A percentile compares a stretch with the other conserved stretches of the same genome.
These are phyloP conservation scores for Clonostachys rosea DNA, from an alignment of 2,329 filamentous ascomycete genomes.

Conservation along the genomic window DNA sequence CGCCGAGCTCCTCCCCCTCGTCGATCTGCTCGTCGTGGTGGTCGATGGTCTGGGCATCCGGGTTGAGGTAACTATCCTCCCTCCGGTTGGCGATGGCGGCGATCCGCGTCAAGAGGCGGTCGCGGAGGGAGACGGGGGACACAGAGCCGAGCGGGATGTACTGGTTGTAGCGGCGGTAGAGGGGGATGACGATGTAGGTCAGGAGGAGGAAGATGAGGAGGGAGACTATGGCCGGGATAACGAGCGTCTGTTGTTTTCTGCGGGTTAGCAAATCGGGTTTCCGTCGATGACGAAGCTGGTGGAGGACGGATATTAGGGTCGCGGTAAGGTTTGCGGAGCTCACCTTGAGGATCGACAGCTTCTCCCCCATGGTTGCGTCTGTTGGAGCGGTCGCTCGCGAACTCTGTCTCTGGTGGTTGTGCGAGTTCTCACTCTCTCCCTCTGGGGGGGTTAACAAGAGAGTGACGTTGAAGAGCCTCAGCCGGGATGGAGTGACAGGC, in stretches of 20 bases:
- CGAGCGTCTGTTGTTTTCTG: constrained; percentile 55
- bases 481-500: no score
- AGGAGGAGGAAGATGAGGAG: constrained; percentile 62
- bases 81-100: constrained; percentile 42
- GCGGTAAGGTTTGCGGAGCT: background rate
- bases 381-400: background rate
- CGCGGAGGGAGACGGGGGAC: constrained; percentile 47
- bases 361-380: background rate
- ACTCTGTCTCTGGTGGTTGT: no score
- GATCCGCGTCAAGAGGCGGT: constrained; percentile 31
- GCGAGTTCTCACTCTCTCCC: no score
- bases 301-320: no score
- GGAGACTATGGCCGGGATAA: constrained; percentile 68
- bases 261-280: background rate
- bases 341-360: constrained; percentile 2
- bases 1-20: constrained; percentile 60
- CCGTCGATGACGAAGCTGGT: background rate
- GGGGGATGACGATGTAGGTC: constrained; percentile 60
- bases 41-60: constrained; percentile 24
- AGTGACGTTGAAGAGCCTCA: no score
- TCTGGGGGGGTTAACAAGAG: no score
- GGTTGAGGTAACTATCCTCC: constrained; percentile 19
- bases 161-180: constrained; percentile 67
- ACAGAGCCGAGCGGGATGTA: constrained; percentile 68
- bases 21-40: constrained; percentile 67